Evolutionary conservation across 2,329 filamentous ascomycete species (phyloP).

Genomic region (Penicillium sp.): DNA sequence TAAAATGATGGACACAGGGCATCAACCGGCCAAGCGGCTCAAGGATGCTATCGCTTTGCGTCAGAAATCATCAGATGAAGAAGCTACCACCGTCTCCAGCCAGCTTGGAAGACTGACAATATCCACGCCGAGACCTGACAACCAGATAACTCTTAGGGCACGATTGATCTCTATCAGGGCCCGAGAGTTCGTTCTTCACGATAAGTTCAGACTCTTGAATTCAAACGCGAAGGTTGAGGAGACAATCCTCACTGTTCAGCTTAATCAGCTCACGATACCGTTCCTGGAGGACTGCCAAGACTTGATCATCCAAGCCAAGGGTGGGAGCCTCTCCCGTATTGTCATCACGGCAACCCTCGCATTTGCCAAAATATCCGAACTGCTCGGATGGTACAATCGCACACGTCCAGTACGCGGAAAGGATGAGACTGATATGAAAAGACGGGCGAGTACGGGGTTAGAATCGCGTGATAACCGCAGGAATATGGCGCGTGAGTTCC

Average conservation of each 20-base stretch:
- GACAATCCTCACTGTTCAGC: too few species aligned
- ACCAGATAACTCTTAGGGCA: conserved; percentile 8
- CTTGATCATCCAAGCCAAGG: conserved; percentile 7
- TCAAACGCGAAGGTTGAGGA: not conserved
- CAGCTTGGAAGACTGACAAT: too few species aligned
- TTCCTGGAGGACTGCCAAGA: not conserved
- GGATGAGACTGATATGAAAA: not conserved
- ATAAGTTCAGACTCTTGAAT: not conserved
- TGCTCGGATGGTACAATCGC: conserved; percentile 7
- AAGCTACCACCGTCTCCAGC: too few species aligned
- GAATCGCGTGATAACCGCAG: not conserved
- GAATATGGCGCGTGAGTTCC: not conserved
- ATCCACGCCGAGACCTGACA: not conserved
- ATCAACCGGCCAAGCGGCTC: conserved; percentile 10
- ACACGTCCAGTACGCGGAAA: not conserved
- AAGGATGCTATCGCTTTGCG: conserved; percentile 5
- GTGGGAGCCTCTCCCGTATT: conserved; percentile 7
- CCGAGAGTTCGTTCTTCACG: not conserved
- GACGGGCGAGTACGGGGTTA: too few species aligned
- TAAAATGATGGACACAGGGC: conserved; percentile 1
- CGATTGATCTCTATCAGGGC: conserved; percentile 3
- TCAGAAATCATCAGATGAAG: not conserved
- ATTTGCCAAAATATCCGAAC: conserved; percentile 7
- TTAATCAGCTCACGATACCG: too few species aligned
- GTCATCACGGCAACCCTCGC: conserved; percentile 7